Conservation (phyloP, 495 filamentous ascomycete genomes). For the Tuber brumale region DNA sequence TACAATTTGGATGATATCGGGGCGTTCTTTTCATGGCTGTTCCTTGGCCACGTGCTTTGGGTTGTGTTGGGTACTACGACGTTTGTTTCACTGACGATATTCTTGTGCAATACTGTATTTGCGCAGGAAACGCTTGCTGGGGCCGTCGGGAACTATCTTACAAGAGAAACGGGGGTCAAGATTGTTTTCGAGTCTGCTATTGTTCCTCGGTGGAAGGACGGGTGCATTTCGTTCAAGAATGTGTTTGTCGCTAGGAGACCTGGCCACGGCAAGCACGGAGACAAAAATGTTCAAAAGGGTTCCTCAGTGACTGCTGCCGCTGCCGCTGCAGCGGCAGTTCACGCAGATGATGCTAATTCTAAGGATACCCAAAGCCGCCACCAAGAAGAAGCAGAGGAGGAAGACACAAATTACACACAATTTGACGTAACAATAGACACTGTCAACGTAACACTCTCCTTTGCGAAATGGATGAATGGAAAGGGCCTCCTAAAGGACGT, state of each 20-base stretch:
- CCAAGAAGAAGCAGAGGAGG: constrained; percentile 51
- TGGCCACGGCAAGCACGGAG: constrained; percentile 55
- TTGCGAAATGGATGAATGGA: constrained; percentile 95
- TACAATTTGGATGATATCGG: constrained; percentile 94
- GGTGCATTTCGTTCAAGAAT: constrained; percentile 92
- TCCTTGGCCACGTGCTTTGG: constrained; percentile 91
- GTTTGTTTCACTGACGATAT: constrained; percentile 85
- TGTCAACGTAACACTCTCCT: constrained; percentile 94
- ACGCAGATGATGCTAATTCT: constrained; percentile 45
- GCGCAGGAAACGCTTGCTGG: constrained; percentile 93
- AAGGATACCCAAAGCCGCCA: constrained; percentile 20
- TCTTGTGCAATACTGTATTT: constrained; percentile 90
- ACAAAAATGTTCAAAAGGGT: constrained; percentile 77
- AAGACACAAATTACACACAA: constrained; percentile 94
- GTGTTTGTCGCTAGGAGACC: constrained; percentile 92
- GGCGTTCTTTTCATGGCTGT: constrained; percentile 89
- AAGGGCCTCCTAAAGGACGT: constrained; percentile 88
- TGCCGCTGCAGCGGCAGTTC: constrained; percentile 69
- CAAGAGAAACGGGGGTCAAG: constrained; percentile 86
- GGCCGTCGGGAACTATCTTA: constrained; percentile 93
- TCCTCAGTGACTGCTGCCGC: constrained; percentile 80
- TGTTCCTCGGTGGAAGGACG: constrained; percentile 87
- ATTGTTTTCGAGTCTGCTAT: constrained; percentile 97
- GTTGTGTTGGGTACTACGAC: constrained; percentile 91
- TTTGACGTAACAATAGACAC: constrained; percentile 93